Percentiles rank a stretch among this genome's conserved stretches.
These are phyloP conservation scores for Fraxinus velutina DNA, from an alignment of 305 asterid species.

Conservation along the genomic window DNA sequence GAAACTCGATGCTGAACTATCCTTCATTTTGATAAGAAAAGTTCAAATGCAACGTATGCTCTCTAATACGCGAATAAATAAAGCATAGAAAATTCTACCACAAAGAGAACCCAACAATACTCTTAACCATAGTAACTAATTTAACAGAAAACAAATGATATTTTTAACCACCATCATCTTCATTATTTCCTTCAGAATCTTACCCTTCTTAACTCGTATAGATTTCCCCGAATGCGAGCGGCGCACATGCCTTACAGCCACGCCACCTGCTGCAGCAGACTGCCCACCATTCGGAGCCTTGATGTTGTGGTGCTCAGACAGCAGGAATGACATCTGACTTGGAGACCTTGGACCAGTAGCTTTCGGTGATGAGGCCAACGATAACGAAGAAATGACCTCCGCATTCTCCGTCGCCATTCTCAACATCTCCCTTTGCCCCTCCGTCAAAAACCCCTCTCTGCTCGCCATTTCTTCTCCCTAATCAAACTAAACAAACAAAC, in stretches of 20 bases:
- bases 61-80: background rate
- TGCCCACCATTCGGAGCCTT: conserved; percentile 70
- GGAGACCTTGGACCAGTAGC: conserved; percentile 49
- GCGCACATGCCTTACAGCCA: conserved; percentile 68
- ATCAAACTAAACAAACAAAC: conserved; percentile 24
- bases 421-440: conserved; percentile 86
- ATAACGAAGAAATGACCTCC: conserved; percentile 60
- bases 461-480: conserved; percentile 63
- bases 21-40: background rate
- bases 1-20: background rate
- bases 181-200: background rate
- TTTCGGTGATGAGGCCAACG: conserved; percentile 57
- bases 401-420: conserved; percentile 70
- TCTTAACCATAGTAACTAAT: background rate
- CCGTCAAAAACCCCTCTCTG: conserved; percentile 82
- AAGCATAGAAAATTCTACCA: background rate
- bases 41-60: background rate
- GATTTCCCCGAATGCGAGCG: conserved; percentile 80
- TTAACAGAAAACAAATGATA: background rate
- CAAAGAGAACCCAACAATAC: background rate
- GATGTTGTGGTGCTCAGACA: conserved; percentile 57
- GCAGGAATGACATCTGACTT: conserved; percentile 35
- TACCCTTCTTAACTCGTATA: conserved; percentile 84
- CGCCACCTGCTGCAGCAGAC: conserved; percentile 59
- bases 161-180: background rate